Percentiles rank a stretch among this genome's conserved stretches.
Conservation (phyloP, 306 rosid genomes). For the Benincasa hispida region DNA sequence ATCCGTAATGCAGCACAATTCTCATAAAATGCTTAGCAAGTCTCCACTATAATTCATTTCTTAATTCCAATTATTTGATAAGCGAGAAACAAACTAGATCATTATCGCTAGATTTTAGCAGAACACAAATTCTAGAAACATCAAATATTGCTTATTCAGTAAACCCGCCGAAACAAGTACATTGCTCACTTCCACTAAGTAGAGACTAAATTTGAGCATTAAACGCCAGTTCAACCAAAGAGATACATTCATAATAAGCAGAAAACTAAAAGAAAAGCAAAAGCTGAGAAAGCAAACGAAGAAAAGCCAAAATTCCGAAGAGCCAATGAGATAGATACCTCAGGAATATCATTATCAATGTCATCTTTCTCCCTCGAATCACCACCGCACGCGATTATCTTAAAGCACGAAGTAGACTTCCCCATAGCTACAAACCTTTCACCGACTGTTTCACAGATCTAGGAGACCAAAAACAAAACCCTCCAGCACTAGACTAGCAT, state of each 20-base stretch:
- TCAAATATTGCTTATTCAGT: neutral
- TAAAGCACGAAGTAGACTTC: slow-evolving; percentile 73
- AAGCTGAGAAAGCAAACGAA: neutral
- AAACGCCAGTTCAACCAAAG: neutral
- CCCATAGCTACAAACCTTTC: slow-evolving; percentile 22
- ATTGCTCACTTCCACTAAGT: neutral
- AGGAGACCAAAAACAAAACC: slow-evolving; percentile 16
- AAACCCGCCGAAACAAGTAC: neutral
- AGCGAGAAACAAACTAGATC: neutral
- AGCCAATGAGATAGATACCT: slow-evolving; percentile 23
- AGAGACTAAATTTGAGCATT: neutral
- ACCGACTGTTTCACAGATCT: neutral
- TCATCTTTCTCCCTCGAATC: slow-evolving; percentile 42
- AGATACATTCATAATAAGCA: neutral
- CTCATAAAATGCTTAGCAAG: neutral
- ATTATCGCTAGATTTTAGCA: too few relatives aligned
- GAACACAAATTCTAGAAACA: neutral
- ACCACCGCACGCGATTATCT: slow-evolving; percentile 63
- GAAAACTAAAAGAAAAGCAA: neutral
- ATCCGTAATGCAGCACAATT: neutral
- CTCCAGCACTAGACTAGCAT: slow-evolving; percentile 23
- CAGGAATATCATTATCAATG: slow-evolving; percentile 24
- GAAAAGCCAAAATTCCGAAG: neutral
- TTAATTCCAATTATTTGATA: neutral
- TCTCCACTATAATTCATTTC: neutral